Evolutionary conservation across 129 eudicot genomes (phyloP), one percentile per base, ranked within the genome.

Genomic region (Scalesia atractyloides): DNA sequence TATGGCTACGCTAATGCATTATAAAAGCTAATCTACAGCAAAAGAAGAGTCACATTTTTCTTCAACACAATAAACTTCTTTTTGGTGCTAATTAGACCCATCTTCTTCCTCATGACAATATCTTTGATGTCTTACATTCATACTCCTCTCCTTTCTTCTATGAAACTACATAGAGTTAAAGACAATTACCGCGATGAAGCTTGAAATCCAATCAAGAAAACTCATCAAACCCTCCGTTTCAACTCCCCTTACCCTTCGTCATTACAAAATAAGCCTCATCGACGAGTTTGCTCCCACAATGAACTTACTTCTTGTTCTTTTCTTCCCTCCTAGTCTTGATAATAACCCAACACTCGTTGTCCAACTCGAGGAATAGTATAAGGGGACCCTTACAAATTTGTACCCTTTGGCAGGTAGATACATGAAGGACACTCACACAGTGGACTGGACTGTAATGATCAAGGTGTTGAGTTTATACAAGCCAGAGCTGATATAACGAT

Each of bases 361-460:
- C 24, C 18, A 49, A 30, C 73, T 49, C 10, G 30, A 59, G 46
- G n/a, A 73, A 24, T 73, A 60, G 16, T 24, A 60, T 16, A 5
- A 22, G 9, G 16, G 43, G 19, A 59, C 69, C 47, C 15, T 73
- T 2, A 59, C 77, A 34, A 18, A 9, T 20, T 15, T 58, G 56
- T 73, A 73, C 77, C 77, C 77, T 30, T 43, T 73, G 34, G 77
- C 77, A 6, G 77, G 69, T 58, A 48, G 68, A 36, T 73, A 54
- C 10, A 20, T 73, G 58, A 33, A 60, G 30, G 77, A 73, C 47
- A 18, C 30, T 2, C 77, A 47, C 12, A 58, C 39, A 11, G 7
- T 73, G 26, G 68, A 73, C 47, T 73, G 26, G 68, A 73, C 47
- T 73, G 77, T 26, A 73, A 59, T 26, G 69, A 73, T 48, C 77